A percentile compares a stretch with the other conserved stretches of the same genome.
phyloP scores from a whole-genome alignment of 257 asterid genomes.

The Capsicum baccatum region DNA sequence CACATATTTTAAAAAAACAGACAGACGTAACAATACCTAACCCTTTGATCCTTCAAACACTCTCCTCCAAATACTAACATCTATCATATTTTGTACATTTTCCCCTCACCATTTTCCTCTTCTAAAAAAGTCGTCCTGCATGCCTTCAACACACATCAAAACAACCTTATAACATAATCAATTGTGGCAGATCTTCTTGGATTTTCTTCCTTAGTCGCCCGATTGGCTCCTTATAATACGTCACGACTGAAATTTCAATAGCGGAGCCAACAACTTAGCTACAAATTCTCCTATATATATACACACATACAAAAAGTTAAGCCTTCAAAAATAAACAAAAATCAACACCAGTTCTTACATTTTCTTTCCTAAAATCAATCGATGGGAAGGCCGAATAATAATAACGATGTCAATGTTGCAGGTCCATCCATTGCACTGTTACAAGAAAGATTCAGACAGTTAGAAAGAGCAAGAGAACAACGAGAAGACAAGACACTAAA shows the following conservation, averaged over 20 bases:
- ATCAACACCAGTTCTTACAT: background rate
- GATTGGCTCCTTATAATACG: constrained; percentile 2
- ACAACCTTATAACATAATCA: constrained; percentile 8
- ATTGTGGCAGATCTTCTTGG: constrained; percentile 20
- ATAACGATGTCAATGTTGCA: background rate
- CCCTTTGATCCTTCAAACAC: constrained; percentile 28
- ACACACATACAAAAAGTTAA: background rate
- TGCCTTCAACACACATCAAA: constrained; percentile 6
- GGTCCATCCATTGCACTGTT: constrained; percentile 28
- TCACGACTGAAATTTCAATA: constrained; percentile 6
- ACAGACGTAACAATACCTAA: constrained; percentile 32
- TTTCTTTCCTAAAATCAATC: background rate
- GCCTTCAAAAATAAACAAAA: background rate
- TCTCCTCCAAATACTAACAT: constrained; percentile 21
- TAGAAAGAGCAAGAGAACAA: constrained; percentile 28
- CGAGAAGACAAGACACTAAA: constrained; percentile 16
- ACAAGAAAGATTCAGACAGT: constrained; percentile 31
- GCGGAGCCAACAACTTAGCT: background rate
- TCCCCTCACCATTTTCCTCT: constrained; percentile 23
- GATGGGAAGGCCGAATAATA: background rate
- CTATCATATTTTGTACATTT: constrained; percentile 24
- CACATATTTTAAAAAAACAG: background rate
- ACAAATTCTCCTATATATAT: constrained; percentile 3
- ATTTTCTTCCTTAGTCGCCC: constrained; percentile 17
- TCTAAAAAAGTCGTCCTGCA: constrained; percentile 1